Conservation (phyloP, 2,329 filamentous ascomycete species). For the Trichoderma polysporum region DNA sequence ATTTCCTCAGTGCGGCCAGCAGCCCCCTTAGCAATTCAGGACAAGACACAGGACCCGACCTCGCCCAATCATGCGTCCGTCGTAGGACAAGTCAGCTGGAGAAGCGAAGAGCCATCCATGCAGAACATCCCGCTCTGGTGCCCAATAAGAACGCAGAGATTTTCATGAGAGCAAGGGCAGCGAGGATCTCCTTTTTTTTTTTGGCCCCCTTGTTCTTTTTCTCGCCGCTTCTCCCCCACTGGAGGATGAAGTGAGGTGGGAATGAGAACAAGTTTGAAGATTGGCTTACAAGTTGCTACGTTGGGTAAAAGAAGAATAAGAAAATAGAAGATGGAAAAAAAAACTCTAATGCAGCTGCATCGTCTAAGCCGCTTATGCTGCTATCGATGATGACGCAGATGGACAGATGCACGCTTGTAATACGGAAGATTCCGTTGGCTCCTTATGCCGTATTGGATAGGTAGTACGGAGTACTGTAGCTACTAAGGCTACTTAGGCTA, state of each 20-base stretch:
- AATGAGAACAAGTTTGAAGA: no score
- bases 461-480: no score
- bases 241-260: no score
- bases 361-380: not conserved
- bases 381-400: not conserved
- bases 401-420: not conserved
- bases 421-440: not conserved
- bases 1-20: not conserved
- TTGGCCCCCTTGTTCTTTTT: not conserved
- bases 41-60: no score
- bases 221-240: not conserved
- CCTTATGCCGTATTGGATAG: not conserved
- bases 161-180: not conserved
- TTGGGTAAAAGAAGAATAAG: no score
- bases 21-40: not conserved
- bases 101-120: not conserved
- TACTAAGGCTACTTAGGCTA: no score
- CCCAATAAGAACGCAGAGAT: not conserved
- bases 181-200: not conserved
- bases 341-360: not conserved
- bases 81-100: not conserved
- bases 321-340: not conserved
- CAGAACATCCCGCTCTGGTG: not conserved
- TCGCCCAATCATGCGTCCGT: not conserved
- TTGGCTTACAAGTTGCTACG: no score